phyloP scores from a whole-genome alignment of 2,329 filamentous ascomycete species.

The Phyllosticta citrichinensis region DNA sequence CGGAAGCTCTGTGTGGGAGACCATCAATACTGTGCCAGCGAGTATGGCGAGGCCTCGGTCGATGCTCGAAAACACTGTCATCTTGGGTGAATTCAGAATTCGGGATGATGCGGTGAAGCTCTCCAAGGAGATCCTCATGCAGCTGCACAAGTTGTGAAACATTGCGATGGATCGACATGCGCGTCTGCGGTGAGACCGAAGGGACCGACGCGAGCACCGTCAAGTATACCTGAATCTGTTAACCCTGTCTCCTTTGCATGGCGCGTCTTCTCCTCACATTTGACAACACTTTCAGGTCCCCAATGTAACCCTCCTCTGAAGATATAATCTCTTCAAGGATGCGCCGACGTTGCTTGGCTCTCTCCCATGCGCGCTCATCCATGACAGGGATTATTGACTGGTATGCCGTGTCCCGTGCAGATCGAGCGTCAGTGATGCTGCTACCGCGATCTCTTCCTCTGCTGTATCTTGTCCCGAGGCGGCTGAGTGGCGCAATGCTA shows the following conservation, averaged over 20 bases:
- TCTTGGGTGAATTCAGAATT: slow-evolving; percentile 44
- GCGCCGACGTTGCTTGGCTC: slow-evolving; percentile 64
- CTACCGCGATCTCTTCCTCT: slow-evolving; percentile 46
- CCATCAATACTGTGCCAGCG: slow-evolving; percentile 41
- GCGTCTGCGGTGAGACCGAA: slow-evolving; percentile 51
- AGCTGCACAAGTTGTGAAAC: slow-evolving; percentile 70
- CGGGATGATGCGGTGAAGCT: slow-evolving; percentile 62
- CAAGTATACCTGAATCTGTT: slow-evolving; percentile 31
- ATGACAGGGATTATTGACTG: slow-evolving; percentile 26
- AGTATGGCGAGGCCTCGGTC: slow-evolving; percentile 31
- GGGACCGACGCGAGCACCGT: slow-evolving; percentile 60
- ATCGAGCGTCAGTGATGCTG: slow-evolving; percentile 50
- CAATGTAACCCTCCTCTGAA: slow-evolving; percentile 83
- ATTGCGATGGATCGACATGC: slow-evolving; percentile 68
- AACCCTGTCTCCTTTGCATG: not conserved
- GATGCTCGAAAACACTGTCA: slow-evolving; percentile 9
- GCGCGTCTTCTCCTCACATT: slow-evolving; percentile 48
- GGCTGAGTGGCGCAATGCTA: slow-evolving; percentile 56
- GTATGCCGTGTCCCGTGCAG: slow-evolving; percentile 47
- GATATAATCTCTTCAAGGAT: slow-evolving; percentile 76
- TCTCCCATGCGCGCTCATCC: slow-evolving; percentile 60
- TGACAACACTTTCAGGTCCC: slow-evolving; percentile 78
- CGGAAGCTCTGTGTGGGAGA: slow-evolving; percentile 27
- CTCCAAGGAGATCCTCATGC: slow-evolving; percentile 70
- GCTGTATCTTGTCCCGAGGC: slow-evolving; percentile 35